Conservation (phyloP, 2,329 filamentous ascomycete genomes). For the Penicillium sp. region DNA sequence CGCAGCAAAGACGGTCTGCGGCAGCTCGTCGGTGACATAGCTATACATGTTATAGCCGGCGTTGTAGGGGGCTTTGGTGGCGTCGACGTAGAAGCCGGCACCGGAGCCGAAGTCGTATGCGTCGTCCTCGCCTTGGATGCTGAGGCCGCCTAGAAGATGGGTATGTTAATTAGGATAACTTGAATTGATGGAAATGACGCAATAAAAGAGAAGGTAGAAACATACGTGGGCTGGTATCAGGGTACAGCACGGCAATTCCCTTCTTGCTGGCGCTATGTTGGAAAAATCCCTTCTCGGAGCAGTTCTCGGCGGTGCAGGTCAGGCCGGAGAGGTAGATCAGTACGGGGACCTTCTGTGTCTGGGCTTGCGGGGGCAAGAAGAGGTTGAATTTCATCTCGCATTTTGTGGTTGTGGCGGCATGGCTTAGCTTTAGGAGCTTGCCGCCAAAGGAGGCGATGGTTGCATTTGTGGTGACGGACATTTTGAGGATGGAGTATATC, state of each 20-base stretch:
- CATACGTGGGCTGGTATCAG: slow-evolving; percentile 86
- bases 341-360: slow-evolving; percentile 68
- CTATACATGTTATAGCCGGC: slow-evolving; percentile 89
- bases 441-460: slow-evolving; percentile 91
- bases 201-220: slow-evolving; percentile 28
- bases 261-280: slow-evolving; percentile 75
- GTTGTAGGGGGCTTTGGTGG: slow-evolving; percentile 69
- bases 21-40: slow-evolving; percentile 89
- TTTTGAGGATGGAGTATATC: slow-evolving; percentile 35
- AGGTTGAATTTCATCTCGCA: slow-evolving; percentile 93
- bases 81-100: slow-evolving; percentile 93
- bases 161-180: background rate
- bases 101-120: slow-evolving; percentile 87
- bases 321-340: slow-evolving; percentile 92
- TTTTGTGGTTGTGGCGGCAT: slow-evolving; percentile 72
- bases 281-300: slow-evolving; percentile 80
- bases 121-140: slow-evolving; percentile 81
- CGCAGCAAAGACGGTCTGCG: slow-evolving; percentile 66
- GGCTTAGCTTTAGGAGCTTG: slow-evolving; percentile 89
- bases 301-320: slow-evolving; percentile 87
- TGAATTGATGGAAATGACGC: background rate
- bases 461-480: slow-evolving; percentile 86
- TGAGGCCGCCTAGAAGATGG: slow-evolving; percentile 60
- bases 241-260: slow-evolving; percentile 89
- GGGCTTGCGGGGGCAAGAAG: slow-evolving; percentile 75